Evolutionary conservation across 2,329 filamentous ascomycete genomes (phyloP), one percentile per base, ranked within the genome.

Genomic region (Clonostachys byssicola): DNA sequence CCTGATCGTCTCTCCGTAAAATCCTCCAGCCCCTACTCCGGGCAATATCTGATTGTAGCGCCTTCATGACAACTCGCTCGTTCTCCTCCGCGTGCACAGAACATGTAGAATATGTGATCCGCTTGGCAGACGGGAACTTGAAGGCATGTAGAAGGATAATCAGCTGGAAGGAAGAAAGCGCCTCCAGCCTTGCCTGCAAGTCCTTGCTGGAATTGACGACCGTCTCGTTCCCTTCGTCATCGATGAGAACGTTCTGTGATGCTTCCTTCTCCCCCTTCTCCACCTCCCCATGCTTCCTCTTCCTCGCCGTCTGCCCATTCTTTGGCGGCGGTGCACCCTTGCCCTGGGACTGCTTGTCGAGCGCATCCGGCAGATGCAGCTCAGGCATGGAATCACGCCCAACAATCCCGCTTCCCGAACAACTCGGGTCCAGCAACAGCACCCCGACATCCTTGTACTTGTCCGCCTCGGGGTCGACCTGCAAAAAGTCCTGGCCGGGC

Each of bases 341-440:
- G 20, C 42, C 43, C n/a, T 50, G 56, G 35, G 52, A 43, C 42
- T 34, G 39, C 42, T 47, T 48, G 47, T 30, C 48, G 3, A 63
- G 56, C 14, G 58, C 52, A 35, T 68, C 61, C 3, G 74, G 75
- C 30, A 95, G 72, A 51, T 85, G 75, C 39, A 94, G 65, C 52
- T 79, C 68, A 5, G 89, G 83, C 62, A 85, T 80, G 42, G 91
- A 88, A 56, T 96, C 91, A 17, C 94, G 80, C 3, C 92, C 89
- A 20, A 96, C 83, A 47, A 99, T 99, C 1, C 94, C 94, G 61
- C 90, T 96, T 0, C 94, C 94, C 2, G 92, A 96, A 63, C 94
- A 99, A 62, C 90, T 96, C 0, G 94, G 94, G 61, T 99, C 94
- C 3, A 99, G 77, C 1, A 99, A 75, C 39, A 99, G 72, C 8